Evolutionary conservation across 1,284 basidiomycete species (phyloP), one percentile per base, ranked within the genome.

Genomic region (Cutaneotrichosporon sp.): DNA sequence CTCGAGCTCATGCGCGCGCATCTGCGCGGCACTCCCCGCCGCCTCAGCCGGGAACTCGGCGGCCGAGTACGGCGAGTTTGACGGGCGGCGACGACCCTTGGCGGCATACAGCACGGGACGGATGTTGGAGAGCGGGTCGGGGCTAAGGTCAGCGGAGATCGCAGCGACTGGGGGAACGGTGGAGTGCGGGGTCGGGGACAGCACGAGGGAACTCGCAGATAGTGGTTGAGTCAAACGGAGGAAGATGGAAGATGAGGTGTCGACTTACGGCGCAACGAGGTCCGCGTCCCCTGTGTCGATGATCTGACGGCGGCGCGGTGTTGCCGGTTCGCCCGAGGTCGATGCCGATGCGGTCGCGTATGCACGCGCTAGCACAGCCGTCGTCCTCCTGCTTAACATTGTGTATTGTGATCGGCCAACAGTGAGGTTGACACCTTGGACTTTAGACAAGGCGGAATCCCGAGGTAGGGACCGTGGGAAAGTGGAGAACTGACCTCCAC

Each of bases 41-140:
- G 60, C 63, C 21, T 61, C 63, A 5, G 68, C 65, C 30, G 71
- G 69, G 56, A 77, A 80, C 60, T 78, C 76, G n/a, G 71, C 60
- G 8, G 74, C 69, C 13, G 73, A 75, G 63, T 75, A 77, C 16
- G 76, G 76, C 42, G 76, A 76, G 59, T 71, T 72, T 22, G 66
- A 55, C 4, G 77, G 76, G 55, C 68, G 64, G 16, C 63, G 63
- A 16, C 47, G 42, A 7, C 60, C 68, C 56, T 70, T 69, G 14
- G 75, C 74, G 9, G 73, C 74, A 61, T 80, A 80, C 14, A 77
- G 70, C 53, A 80, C 69, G 1, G 78, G 78, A 18, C 78, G 74
- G 58, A 80, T 76, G 61, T 80, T 78, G 9, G 78, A 80, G 22
- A 69, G 34, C 5, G 76, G 76, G 65, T 80, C 78, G 21, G 78